Percentiles rank a stretch among this genome's conserved stretches.
Evolutionary conservation across 2,329 filamentous ascomycete genomes (phyloP).

Genomic region (Achaetomium macrosporum): DNA sequence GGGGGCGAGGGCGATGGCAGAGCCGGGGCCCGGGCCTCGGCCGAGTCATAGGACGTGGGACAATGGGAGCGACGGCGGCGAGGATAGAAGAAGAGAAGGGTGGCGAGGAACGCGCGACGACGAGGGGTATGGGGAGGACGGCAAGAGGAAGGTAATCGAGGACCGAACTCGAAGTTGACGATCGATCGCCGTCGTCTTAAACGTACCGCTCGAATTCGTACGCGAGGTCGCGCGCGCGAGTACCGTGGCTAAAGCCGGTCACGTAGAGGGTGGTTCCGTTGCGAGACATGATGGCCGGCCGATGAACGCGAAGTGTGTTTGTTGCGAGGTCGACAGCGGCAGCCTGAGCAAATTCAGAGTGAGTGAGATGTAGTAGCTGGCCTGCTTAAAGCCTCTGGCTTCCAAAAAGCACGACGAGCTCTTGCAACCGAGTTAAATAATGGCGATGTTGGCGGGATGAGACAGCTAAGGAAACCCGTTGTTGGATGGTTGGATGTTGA

Average conservation of each 20-base stretch:
- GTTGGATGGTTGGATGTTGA: conserved; percentile 2
- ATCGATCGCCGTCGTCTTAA: conserved; percentile 47
- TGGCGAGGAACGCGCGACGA: conserved; percentile 17
- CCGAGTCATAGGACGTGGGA: conserved; percentile 20
- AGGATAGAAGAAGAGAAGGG: conserved; percentile 15
- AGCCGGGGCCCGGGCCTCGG: conserved; percentile 16
- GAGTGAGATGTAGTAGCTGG: conserved; percentile 1
- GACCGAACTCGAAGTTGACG: conserved; percentile 40
- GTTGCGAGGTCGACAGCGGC: neutral
- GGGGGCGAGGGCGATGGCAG: conserved; percentile 18
- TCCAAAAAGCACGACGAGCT: neutral
- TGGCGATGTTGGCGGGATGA: conserved; percentile 6
- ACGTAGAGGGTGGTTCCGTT: conserved; percentile 94
- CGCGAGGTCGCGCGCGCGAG: conserved; percentile 96
- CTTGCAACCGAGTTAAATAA: neutral
- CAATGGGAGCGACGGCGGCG: conserved; percentile 20
- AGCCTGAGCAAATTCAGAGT: conserved; percentile 6
- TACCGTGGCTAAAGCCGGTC: conserved; percentile 98
- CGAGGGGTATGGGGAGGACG: conserved; percentile 28
- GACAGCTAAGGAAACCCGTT: conserved; percentile 8
- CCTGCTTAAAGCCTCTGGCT: neutral
- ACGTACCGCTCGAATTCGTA: conserved; percentile 99
- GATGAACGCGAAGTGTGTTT: neutral
- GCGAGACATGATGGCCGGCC: conserved; percentile 68
- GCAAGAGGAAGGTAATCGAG: conserved; percentile 33